Evolutionary conservation across 1,284 basidiomycete genomes (phyloP).

Genomic region (Sparassis latifolia): DNA sequence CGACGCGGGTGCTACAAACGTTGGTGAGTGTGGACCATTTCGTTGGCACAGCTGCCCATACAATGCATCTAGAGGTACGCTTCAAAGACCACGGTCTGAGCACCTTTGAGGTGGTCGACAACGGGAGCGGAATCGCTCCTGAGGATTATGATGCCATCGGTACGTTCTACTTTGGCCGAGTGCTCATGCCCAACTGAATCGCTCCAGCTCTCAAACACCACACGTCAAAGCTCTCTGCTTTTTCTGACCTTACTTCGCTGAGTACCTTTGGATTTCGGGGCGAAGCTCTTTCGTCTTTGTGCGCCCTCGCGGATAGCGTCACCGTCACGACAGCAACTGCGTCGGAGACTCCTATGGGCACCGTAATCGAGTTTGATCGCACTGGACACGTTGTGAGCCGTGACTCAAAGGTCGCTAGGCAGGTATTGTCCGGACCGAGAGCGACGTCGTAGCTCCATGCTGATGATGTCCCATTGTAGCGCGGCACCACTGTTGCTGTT

Average conservation of each 20-base stretch:
- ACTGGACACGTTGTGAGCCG: conserved; percentile 51
- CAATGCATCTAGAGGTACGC: conserved; percentile 61
- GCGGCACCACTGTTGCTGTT: conserved; percentile 83
- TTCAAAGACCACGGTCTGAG: conserved; percentile 88
- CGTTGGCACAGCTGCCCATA: too few relatives aligned
- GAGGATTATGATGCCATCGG: conserved; percentile 78
- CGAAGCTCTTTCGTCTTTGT: conserved; percentile 91
- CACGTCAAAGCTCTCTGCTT: conserved; percentile 86
- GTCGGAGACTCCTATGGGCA: conserved; percentile 70
- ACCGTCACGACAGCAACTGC: conserved; percentile 70
- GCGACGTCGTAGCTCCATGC: not conserved
- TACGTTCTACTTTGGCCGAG: conserved; percentile 27
- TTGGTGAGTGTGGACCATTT: conserved; percentile 50
- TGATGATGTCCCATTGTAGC: conserved; percentile 32
- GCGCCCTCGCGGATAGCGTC: conserved; percentile 74
- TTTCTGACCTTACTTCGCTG: conserved; percentile 71
- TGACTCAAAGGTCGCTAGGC: conserved; percentile 64
- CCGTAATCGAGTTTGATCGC: conserved; percentile 65
- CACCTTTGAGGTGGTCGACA: conserved; percentile 88
- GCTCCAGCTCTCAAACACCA: conserved; percentile 80
- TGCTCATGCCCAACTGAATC: not conserved
- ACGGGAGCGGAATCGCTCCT: conserved; percentile 81
- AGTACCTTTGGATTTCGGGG: conserved; percentile 94
- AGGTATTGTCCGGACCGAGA: conserved; percentile 13
- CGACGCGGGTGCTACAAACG: conserved; percentile 84